phyloP scores from a whole-genome alignment of 1,284 basidiomycete genomes.

The Tranzscheliella williamsii region DNA sequence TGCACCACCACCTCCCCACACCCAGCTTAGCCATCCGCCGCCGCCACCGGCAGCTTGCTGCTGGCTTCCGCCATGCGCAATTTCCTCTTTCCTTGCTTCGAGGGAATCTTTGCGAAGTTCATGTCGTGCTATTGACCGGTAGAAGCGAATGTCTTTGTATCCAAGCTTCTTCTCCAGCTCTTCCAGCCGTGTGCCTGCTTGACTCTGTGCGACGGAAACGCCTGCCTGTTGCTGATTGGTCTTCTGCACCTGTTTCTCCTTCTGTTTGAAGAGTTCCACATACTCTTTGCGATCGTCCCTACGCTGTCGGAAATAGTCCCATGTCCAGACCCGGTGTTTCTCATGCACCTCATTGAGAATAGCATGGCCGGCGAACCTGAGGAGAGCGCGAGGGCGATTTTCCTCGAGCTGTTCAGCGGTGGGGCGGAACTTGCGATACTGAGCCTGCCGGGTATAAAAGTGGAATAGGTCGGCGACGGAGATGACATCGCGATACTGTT shows the following conservation, averaged over 20 bases:
- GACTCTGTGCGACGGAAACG: constrained; percentile 39
- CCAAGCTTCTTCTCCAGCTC: constrained; percentile 79
- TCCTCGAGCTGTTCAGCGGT: constrained; percentile 68
- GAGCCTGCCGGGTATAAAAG: constrained; percentile 86
- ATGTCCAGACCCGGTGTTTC: constrained; percentile 82
- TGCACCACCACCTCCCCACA: constrained; percentile 48
- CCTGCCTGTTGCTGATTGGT: constrained; percentile 47
- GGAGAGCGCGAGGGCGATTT: constrained; percentile 74
- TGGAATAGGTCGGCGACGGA: constrained; percentile 96
- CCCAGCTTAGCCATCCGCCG: constrained; percentile 58
- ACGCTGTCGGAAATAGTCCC: constrained; percentile 86
- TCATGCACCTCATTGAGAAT: constrained; percentile 87
- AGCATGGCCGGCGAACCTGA: constrained; percentile 80
- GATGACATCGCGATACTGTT: constrained; percentile 93
- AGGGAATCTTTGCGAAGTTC: constrained; percentile 77
- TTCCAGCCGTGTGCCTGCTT: constrained; percentile 64
- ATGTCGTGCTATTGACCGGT: constrained; percentile 90
- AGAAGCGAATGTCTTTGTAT: constrained; percentile 97
- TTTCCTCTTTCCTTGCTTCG: constrained; percentile 56
- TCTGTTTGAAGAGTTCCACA: constrained; percentile 80
- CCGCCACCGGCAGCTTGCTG: constrained; percentile 62
- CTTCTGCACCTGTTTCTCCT: constrained; percentile 64
- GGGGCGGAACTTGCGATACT: constrained; percentile 70
- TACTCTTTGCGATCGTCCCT: constrained; percentile 82
- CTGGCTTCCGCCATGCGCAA: constrained; percentile 49